Evolutionary conservation across 371 early-diverging fungal genomes (phyloP).

Genomic region (Nematocida displodere): DNA sequence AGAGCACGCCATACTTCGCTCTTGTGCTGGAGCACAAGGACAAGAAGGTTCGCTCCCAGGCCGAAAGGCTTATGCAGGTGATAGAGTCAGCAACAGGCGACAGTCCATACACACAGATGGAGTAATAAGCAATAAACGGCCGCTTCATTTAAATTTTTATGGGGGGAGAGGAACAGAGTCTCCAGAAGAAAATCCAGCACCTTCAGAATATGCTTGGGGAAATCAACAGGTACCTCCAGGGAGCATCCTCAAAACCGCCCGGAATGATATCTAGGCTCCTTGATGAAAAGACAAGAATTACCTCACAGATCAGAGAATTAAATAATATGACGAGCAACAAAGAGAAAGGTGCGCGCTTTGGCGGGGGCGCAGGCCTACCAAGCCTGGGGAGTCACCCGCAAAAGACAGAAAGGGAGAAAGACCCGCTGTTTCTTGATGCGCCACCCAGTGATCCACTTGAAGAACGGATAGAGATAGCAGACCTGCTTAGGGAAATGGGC

Average conservation of each 20-base stretch:
- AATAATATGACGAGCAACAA: conserved; percentile 14
- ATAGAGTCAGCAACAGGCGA: conserved; percentile 11
- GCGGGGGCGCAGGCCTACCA: neutral
- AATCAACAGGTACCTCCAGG: conserved; percentile 47
- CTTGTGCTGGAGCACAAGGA: conserved; percentile 30
- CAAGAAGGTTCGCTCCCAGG: neutral
- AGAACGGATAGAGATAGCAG: conserved; percentile 12
- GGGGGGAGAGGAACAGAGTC: conserved; percentile 41
- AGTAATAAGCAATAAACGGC: neutral
- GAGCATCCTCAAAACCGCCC: conserved; percentile 33
- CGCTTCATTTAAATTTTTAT: conserved; percentile 22
- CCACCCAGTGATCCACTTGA: conserved; percentile 27
- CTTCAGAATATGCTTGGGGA: conserved; percentile 50
- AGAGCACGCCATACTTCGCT: conserved; percentile 52
- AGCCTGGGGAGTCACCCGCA: neutral
- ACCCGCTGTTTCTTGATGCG: neutral
- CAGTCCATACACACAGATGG: conserved; percentile 33
- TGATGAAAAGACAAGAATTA: conserved; percentile 39
- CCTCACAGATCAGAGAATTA: conserved; percentile 45
- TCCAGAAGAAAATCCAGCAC: conserved; percentile 48
- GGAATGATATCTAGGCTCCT: conserved; percentile 28
- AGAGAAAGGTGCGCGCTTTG: neutral
- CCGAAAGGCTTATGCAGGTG: conserved; percentile 22
- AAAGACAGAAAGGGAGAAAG: conserved; percentile 9
- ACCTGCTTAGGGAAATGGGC: conserved; percentile 43